Conservation (phyloP, 345 rosid species). For the Isatis tinctoria region DNA sequence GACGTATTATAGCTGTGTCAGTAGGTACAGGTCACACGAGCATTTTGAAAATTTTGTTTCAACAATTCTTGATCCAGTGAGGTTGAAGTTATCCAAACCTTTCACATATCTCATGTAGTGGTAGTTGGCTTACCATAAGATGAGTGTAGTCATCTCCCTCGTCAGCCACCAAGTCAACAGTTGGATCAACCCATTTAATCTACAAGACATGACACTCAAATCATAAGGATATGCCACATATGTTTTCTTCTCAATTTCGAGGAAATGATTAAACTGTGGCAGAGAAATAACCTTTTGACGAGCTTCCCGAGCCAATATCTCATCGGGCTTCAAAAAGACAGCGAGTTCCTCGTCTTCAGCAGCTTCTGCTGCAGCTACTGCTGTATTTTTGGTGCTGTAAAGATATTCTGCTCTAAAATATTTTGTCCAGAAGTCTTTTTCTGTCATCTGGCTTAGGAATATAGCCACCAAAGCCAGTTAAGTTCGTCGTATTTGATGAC, state of each 20-base stretch:
- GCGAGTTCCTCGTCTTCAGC: constrained; percentile 99
- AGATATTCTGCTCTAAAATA: constrained; percentile 93
- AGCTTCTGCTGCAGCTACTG: constrained; percentile 90
- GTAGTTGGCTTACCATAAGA: constrained; percentile 53
- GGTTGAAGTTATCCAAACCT: not conserved
- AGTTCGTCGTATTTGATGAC: not conserved
- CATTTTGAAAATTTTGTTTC: not conserved
- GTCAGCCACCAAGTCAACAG: constrained; percentile 94
- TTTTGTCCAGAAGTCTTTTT: constrained; percentile 92
- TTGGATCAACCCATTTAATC: constrained; percentile 92
- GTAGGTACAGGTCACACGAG: not conserved
- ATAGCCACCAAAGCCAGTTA: constrained; percentile 7
- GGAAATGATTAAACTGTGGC: not conserved
- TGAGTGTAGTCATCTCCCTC: constrained; percentile 93
- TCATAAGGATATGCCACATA: not conserved
- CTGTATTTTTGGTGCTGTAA: constrained; percentile 63
- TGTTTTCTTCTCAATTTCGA: not conserved
- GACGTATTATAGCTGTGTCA: not conserved
- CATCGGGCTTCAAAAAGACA: constrained; percentile 82
- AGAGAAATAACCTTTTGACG: constrained; percentile 58
- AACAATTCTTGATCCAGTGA: not conserved
- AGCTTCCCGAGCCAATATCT: constrained; percentile 75
- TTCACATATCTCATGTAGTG: not conserved
- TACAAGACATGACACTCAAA: constrained; percentile 33
- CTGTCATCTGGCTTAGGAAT: constrained; percentile 63